Percentiles rank a stretch among this genome's conserved stretches.
Evolutionary conservation across 2,329 filamentous ascomycete genomes (phyloP).

Genomic region (Chaetomium olivaceum): DNA sequence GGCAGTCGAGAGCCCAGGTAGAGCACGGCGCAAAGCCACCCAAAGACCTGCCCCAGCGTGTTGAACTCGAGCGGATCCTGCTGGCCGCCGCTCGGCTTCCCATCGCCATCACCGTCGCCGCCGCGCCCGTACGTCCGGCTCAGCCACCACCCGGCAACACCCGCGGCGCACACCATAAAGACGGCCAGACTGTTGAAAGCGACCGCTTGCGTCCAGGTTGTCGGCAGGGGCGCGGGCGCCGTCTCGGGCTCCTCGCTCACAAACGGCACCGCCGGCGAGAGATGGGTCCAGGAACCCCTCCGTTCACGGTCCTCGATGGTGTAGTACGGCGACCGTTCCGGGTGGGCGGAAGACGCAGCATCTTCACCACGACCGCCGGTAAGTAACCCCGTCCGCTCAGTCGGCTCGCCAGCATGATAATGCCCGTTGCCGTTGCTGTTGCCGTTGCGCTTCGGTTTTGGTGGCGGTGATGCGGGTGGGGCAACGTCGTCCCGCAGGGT

Average conservation of each 20-base stretch:
- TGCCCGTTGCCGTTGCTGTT: neutral
- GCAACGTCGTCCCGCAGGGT: constrained; percentile 58
- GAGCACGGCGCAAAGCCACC: constrained; percentile 84
- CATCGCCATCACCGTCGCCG: constrained; percentile 52
- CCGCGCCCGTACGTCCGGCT: constrained; percentile 52
- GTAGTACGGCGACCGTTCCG: constrained; percentile 46
- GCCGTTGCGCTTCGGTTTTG: constrained; percentile 15
- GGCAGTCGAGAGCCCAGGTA: constrained; percentile 90
- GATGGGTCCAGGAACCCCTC: constrained; percentile 62
- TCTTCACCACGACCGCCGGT: neutral
- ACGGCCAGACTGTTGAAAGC: constrained; percentile 76
- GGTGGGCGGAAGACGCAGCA: neutral
- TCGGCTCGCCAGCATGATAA: constrained; percentile 42
- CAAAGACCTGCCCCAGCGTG: constrained; percentile 82
- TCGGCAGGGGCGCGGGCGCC: constrained; percentile 45
- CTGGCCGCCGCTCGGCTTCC: constrained; percentile 37
- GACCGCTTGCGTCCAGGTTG: constrained; percentile 57
- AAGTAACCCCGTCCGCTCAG: constrained; percentile 57
- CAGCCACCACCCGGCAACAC: constrained; percentile 83
- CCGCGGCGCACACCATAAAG: constrained; percentile 78
- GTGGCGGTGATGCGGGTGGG: constrained; percentile 8
- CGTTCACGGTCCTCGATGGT: constrained; percentile 42
- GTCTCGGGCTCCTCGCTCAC: constrained; percentile 49
- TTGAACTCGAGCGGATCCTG: constrained; percentile 65
- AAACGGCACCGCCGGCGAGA: constrained; percentile 82